These are phyloP conservation scores for Erysimum cheiri DNA, from an alignment of 441 rosid species.

Conservation along the genomic window DNA sequence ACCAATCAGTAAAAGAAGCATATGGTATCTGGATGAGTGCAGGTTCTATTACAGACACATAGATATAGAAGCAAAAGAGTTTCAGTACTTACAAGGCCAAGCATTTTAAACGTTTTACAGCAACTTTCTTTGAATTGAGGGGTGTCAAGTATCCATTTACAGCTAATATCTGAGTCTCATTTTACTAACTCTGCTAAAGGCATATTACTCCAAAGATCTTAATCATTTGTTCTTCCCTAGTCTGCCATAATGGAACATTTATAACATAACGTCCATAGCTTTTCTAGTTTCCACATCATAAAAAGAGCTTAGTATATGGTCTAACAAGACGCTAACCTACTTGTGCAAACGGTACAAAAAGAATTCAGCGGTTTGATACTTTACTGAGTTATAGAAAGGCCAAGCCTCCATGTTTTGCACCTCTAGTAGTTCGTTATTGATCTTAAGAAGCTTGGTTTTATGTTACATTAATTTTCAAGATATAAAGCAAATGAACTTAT, in stretches of 20 bases:
- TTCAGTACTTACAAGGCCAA: slow-evolving; percentile 65
- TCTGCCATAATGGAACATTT: too few species aligned
- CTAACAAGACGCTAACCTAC: not conserved
- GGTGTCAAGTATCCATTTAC: slow-evolving; percentile 88
- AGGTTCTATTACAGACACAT: not conserved
- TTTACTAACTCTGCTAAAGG: not conserved
- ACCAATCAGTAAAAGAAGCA: slow-evolving; percentile 7
- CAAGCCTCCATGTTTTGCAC: slow-evolving; percentile 91
- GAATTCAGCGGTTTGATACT: not conserved
- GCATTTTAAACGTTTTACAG: slow-evolving; percentile 86
- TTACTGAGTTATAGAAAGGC: slow-evolving; percentile 86
- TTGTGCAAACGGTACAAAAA: not conserved
- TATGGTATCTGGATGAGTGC: slow-evolving; percentile 1
- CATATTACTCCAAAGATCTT: not conserved
- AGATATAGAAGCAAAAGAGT: not conserved
- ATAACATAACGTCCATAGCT: not conserved
- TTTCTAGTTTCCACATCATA: not conserved
- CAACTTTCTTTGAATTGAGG: slow-evolving; percentile 73
- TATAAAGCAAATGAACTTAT: not conserved
- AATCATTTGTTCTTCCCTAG: not conserved
- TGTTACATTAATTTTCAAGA: slow-evolving; percentile 47
- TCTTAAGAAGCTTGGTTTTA: slow-evolving; percentile 86
- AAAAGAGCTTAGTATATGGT: not conserved
- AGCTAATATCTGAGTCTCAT: not conserved
- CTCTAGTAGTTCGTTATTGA: slow-evolving; percentile 76